These are phyloP conservation scores for Prototheca wickerhamii DNA, from an alignment of 163 green algal species.

Conservation along the genomic window DNA sequence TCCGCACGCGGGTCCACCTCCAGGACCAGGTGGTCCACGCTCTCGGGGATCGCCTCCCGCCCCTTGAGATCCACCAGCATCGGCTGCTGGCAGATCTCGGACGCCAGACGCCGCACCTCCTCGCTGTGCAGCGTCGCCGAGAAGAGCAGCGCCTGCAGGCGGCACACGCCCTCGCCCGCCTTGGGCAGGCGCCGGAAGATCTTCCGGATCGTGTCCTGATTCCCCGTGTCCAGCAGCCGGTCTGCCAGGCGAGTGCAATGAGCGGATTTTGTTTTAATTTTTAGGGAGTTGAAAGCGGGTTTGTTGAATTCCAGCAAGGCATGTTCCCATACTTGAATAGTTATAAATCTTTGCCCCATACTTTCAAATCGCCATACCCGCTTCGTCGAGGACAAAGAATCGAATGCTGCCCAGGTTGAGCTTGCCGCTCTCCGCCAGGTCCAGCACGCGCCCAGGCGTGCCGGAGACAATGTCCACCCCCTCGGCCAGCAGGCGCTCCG, in stretches of 20 bases:
- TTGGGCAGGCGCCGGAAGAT: constrained; percentile 66
- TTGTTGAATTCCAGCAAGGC: too few relatives aligned
- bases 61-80: constrained; percentile 70
- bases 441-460: constrained; percentile 63
- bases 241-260: too few relatives aligned
- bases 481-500: constrained; percentile 37
- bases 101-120: constrained; percentile 51
- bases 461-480: constrained; percentile 68
- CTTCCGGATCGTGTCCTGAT: constrained; percentile 51
- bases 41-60: constrained; percentile 22
- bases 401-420: constrained; percentile 44
- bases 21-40: constrained; percentile 67
- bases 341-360: neutral
- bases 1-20: constrained; percentile 58
- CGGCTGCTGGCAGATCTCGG: constrained; percentile 54
- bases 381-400: constrained; percentile 81
- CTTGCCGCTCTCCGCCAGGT: constrained; percentile 66
- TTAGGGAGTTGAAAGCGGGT: too few relatives aligned
- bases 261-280: too few relatives aligned
- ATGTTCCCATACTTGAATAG: too few relatives aligned
- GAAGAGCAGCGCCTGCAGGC: constrained; percentile 76
- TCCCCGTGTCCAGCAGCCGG: constrained; percentile 61
- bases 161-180: constrained; percentile 34
- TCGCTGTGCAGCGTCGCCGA: constrained; percentile 75
- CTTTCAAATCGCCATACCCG: constrained; percentile 5